Percentiles rank a stretch among this genome's conserved stretches.
These are phyloP conservation scores for Fusarium coffeatum DNA, from an alignment of 2,329 filamentous ascomycete genomes.

Conservation along the genomic window DNA sequence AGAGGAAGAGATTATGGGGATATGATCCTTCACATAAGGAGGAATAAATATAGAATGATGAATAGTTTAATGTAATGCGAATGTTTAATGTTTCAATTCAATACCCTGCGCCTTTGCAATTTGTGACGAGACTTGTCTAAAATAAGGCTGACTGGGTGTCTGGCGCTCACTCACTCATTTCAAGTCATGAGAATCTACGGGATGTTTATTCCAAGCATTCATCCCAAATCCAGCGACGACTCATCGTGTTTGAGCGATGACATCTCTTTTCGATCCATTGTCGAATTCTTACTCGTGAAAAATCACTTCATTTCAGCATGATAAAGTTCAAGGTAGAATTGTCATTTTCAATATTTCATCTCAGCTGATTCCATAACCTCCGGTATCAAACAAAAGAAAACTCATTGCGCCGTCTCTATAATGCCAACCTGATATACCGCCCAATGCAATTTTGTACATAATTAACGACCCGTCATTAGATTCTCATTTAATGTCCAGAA, in stretches of 20 bases:
- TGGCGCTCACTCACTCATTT: not conserved
- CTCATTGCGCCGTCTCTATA: constrained; percentile 1
- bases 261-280: not conserved
- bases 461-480: not conserved
- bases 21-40: constrained; percentile 31
- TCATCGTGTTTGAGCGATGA: not conserved
- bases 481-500: not conserved
- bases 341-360: not conserved
- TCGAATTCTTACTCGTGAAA: not conserved
- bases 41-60: constrained; percentile 20
- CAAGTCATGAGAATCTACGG: no score
- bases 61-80: constrained; percentile 18
- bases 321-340: not conserved
- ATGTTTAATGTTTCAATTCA: not conserved
- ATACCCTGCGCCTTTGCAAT: not conserved
- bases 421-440: not conserved
- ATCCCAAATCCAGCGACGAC: not conserved
- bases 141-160: not conserved
- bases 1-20: constrained; percentile 42
- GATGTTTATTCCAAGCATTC: not conserved
- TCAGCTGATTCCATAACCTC: not conserved
- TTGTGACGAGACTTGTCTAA: not conserved
- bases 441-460: constrained; percentile 18
- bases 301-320: not conserved
- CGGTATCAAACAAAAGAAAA: not conserved